These are phyloP conservation scores for Didymellaceae sp. DNA, from an alignment of 2,329 filamentous ascomycete species.

Conservation along the genomic window DNA sequence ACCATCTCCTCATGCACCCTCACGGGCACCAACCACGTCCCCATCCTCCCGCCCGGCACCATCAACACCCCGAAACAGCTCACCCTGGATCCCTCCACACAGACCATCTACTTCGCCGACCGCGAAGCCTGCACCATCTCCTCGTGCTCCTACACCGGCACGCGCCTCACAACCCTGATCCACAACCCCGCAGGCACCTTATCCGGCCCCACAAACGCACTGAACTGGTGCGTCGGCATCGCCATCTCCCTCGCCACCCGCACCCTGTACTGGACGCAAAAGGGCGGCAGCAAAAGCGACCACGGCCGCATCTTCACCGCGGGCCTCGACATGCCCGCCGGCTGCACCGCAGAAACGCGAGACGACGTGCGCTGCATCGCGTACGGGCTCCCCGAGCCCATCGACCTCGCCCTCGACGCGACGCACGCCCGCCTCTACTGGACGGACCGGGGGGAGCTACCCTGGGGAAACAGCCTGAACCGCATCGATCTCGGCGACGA, in stretches of 20 bases:
- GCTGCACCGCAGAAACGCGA: constrained; percentile 13
- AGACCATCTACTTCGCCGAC: constrained; percentile 50
- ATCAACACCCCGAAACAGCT: constrained; percentile 56
- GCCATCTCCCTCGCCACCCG: constrained; percentile 52
- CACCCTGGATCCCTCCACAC: constrained; percentile 29
- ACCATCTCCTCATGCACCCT: constrained; percentile 55
- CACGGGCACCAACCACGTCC: constrained; percentile 56
- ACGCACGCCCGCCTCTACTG: constrained; percentile 59
- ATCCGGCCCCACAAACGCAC: constrained; percentile 39
- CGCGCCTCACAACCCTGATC: constrained; percentile 11
- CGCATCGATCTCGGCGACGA: constrained; percentile 41
- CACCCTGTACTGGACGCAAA: constrained; percentile 67
- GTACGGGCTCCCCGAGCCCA: constrained; percentile 46
- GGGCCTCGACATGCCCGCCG: constrained; percentile 51
- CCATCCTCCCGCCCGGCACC: constrained; percentile 53
- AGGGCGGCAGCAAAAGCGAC: constrained; percentile 60
- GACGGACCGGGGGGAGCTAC: constrained; percentile 67
- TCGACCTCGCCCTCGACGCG: constrained; percentile 64
- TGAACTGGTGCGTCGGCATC: constrained; percentile 64
- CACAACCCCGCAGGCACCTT: constrained; percentile 11
- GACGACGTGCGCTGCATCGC: constrained; percentile 39
- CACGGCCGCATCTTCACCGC: constrained; percentile 63
- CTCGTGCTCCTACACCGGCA: constrained; percentile 23
- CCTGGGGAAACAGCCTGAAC: constrained; percentile 62
- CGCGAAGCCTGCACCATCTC: constrained; percentile 53